Evolutionary conservation across 148 eudicot species (phyloP), one percentile per base, ranked within the genome.

Genomic region (Vaccinium darrowii): DNA sequence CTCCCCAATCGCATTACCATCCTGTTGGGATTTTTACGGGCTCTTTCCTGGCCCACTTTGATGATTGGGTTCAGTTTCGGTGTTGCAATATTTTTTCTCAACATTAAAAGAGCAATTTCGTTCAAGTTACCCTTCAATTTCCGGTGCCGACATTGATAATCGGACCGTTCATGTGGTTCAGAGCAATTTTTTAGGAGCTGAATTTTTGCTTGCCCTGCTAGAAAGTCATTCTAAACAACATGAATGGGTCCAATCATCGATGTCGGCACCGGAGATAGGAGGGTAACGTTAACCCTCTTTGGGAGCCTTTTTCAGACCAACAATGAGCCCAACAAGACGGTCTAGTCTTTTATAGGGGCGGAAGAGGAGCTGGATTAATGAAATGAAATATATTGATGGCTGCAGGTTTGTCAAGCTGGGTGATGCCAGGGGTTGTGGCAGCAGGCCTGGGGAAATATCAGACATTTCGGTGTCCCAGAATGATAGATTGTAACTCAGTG

Each of bases 391-490:
- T 65, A 65, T 27, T 30, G 74, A 43, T 43, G 47, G 47, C 47
- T 43, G 47, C 47, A 43, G 47, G 47, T 43, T 43, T 43, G 47
- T 43, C 47, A 43, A 43, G 47, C 47, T 65, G 25, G 30, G 12
- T 5, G 72, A 19, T 65, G 30, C 72, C 25, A 65, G 12, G 27
- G 23, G 72, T 23, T 65, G 12, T 21, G 12, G 72, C 47, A 43
- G 47, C 47, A 43, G 25, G 30, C 33, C 33, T 30, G 23, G 27
- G 16, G 54, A 10, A 23, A 0, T 23, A 69, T 30, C 74, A n/a
- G 54, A 43, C 79, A 49, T 76, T 76, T 49, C 53, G 79, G 50
- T 76, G 79, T n/a, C 79, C 79, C 21, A 76, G 79, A 76, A 76
- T 76, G 79, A 47, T 76, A 19, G 79, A 76, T 21, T 76, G 79